A percentile compares a stretch with the other conserved stretches of the same genome.
Evolutionary conservation across 2,329 filamentous ascomycete genomes (phyloP).

Genomic region (Diplodia scrobiculata): DNA sequence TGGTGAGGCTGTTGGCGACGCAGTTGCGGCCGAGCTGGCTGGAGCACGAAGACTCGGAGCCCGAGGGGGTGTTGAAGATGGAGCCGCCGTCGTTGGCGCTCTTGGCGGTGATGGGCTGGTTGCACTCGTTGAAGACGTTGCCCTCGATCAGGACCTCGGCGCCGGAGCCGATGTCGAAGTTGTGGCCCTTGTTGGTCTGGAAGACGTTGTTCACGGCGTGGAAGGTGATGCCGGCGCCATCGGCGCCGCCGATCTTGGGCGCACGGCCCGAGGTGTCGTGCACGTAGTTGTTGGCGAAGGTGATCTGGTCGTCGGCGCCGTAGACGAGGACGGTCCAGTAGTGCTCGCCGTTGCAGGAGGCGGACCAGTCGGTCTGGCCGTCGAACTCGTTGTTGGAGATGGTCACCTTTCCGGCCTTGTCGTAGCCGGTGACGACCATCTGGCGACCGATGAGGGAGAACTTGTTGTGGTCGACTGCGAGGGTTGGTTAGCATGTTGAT

Average conservation of each 20-base stretch:
- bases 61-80: conserved; percentile 36
- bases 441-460: conserved; percentile 52
- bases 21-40: conserved; percentile 24
- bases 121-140: conserved; percentile 50
- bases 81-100: conserved; percentile 37
- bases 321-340: conserved; percentile 41
- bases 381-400: conserved; percentile 54
- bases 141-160: conserved; percentile 45
- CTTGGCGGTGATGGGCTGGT: conserved; percentile 45
- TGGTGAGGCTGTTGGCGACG: conserved; percentile 27
- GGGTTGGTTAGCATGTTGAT: not conserved
- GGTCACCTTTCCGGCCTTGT: conserved; percentile 45
- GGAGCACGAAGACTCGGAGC: conserved; percentile 18
- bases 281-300: conserved; percentile 51
- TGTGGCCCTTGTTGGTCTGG: conserved; percentile 37
- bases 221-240: conserved; percentile 36
- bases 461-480: conserved; percentile 35
- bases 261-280: conserved; percentile 51
- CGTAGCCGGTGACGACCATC: conserved; percentile 46
- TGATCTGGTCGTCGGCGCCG: conserved; percentile 47
- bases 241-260: conserved; percentile 47
- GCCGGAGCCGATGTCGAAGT: conserved; percentile 47
- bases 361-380: conserved; percentile 48
- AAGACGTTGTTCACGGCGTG: conserved; percentile 39
- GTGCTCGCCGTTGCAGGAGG: conserved; percentile 44